Percentiles rank a stretch among this genome's conserved stretches.
These are phyloP conservation scores for Auricularia auricula-judae DNA, from an alignment of 768 basidiomycete genomes.

Conservation along the genomic window DNA sequence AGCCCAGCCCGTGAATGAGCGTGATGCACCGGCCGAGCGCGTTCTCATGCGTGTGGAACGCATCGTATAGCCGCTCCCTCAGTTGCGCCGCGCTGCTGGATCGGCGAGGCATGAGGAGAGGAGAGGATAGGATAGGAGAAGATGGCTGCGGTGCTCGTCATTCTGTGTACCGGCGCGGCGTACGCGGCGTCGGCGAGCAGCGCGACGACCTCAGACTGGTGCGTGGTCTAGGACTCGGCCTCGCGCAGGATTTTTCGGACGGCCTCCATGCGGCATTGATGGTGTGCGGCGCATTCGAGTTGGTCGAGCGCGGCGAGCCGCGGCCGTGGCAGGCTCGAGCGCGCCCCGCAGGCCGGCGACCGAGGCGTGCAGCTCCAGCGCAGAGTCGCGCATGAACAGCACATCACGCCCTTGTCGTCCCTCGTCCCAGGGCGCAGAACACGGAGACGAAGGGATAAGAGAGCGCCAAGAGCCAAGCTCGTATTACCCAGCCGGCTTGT, in stretches of 20 bases:
- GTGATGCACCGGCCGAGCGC: constrained; percentile 60
- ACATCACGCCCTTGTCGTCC: constrained; percentile 38
- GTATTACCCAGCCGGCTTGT: too few relatives aligned
- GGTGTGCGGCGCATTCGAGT: constrained; percentile 66
- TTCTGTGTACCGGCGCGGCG: constrained; percentile 57
- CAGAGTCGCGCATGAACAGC: constrained; percentile 93
- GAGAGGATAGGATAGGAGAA: constrained; percentile 54
- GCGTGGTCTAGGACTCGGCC: constrained; percentile 92
- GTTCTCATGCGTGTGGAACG: constrained; percentile 71
- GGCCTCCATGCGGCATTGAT: constrained; percentile 81
- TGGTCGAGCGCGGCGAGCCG: constrained; percentile 46
- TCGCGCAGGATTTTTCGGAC: constrained; percentile 83
- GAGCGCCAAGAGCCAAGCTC: too few relatives aligned
- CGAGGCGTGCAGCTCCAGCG: constrained; percentile 58
- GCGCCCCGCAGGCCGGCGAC: constrained; percentile 54
- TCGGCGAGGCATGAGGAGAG: constrained; percentile 44
- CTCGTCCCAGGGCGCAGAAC: too few relatives aligned
- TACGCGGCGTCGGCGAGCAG: constrained; percentile 73
- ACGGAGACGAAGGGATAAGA: too few relatives aligned
- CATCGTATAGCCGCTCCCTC: constrained; percentile 62
- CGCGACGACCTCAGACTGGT: constrained; percentile 84
- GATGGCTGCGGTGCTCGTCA: constrained; percentile 66
- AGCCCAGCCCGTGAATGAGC: constrained; percentile 88
- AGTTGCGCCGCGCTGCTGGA: constrained; percentile 58
- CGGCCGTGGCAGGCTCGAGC: constrained; percentile 41